Evolutionary conservation across 768 basidiomycete genomes (phyloP).

Genomic region (Macrolepiota albuminosa): DNA sequence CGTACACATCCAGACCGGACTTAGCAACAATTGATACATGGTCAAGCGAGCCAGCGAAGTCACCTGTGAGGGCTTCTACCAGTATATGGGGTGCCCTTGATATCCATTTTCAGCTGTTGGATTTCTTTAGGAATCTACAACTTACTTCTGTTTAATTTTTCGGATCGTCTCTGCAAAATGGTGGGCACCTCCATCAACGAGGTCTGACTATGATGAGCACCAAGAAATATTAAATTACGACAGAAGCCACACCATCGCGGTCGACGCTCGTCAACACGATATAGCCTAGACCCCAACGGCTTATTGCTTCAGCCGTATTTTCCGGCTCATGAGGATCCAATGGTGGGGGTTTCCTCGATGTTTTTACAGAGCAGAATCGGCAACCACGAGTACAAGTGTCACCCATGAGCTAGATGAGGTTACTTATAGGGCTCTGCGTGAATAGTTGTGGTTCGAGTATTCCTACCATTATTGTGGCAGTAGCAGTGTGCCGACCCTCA

Average conservation of each 20-base stretch:
- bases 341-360: conserved; percentile 81
- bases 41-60: conserved; percentile 78
- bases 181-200: conserved; percentile 84
- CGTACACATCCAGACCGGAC: conserved; percentile 96
- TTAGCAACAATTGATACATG: conserved; percentile 80
- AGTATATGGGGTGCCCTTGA: conserved; percentile 88
- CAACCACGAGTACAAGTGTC: conserved; percentile 98
- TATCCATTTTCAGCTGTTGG: conserved; percentile 3
- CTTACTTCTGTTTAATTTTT: conserved; percentile 93
- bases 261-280: conserved; percentile 97
- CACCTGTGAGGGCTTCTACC: conserved; percentile 94
- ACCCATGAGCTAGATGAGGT: conserved; percentile 78
- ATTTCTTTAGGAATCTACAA: background rate
- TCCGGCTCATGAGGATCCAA: conserved; percentile 96
- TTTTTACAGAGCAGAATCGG: conserved; percentile 96
- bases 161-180: conserved; percentile 95
- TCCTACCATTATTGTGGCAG: conserved; percentile 96
- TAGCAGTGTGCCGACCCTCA: conserved; percentile 78
- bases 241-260: conserved; percentile 70
- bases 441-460: background rate
- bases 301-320: conserved; percentile 96
- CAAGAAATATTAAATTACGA: background rate
- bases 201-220: conserved; percentile 47
- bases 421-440: conserved; percentile 1
- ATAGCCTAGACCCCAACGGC: conserved; percentile 96